These are phyloP conservation scores for Amphibolis antarctica DNA, from an alignment of 106 monocot genomes.

Conservation along the genomic window DNA sequence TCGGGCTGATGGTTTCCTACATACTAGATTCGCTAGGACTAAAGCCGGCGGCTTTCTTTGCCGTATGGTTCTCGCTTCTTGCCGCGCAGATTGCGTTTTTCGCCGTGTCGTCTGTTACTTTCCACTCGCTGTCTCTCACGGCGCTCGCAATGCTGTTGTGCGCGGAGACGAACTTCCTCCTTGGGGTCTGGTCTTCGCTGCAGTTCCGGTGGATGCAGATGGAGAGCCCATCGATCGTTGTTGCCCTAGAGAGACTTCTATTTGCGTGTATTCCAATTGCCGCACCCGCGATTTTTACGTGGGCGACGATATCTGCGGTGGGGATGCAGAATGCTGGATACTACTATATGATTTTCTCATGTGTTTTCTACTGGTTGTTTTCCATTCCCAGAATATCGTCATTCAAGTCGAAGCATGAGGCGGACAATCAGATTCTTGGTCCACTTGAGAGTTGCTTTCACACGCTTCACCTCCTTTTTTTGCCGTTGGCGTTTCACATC, in stretches of 20 bases:
- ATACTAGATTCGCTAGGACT: constrained; percentile 67
- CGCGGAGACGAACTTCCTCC: constrained; percentile 51
- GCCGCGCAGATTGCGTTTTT: constrained; percentile 66
- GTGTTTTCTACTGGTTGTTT: constrained; percentile 82
- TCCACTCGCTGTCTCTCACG: constrained; percentile 37
- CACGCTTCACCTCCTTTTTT: constrained; percentile 68
- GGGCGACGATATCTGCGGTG: constrained; percentile 66
- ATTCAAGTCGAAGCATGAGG: constrained; percentile 39
- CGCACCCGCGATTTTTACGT: constrained; percentile 61
- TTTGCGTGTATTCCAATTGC: constrained; percentile 71
- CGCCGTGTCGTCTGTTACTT: constrained; percentile 35
- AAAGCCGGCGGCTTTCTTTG: constrained; percentile 45
- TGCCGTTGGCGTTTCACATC: constrained; percentile 48
- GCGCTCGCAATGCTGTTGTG: constrained; percentile 54
- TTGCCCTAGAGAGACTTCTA: constrained; percentile 66
- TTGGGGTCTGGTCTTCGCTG: constrained; percentile 81
- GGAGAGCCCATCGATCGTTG: constrained; percentile 53
- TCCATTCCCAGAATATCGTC: constrained; percentile 56
- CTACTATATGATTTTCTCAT: constrained; percentile 50
- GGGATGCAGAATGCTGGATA: constrained; percentile 64
- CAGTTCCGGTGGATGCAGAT: constrained; percentile 83
- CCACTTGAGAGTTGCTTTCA: constrained; percentile 76
- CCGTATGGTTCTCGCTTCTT: constrained; percentile 70
- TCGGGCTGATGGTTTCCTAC: constrained; percentile 68
- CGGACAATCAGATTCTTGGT: constrained; percentile 53